Percentiles rank a stretch among this genome's conserved stretches.
Conservation (phyloP, 148 eudicot species). For the Chenopodium formosanum region DNA sequence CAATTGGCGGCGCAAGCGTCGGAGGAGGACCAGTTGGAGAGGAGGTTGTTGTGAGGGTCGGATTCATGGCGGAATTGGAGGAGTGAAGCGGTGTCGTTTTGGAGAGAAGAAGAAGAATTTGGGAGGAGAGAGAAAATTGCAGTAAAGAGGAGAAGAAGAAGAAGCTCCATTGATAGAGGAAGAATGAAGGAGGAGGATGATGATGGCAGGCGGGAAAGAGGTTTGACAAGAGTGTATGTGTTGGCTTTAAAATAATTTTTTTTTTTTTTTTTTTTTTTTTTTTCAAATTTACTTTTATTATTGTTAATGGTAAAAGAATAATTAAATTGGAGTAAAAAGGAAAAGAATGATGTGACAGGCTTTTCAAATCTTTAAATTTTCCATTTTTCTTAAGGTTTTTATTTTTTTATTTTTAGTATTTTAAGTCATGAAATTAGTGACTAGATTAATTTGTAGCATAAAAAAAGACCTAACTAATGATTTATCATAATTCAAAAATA, state of each 20-base stretch:
- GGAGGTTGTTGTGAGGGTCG: constrained; percentile 74
- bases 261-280: background rate
- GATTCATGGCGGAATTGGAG: constrained; percentile 62
- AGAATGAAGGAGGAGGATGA: constrained; percentile 25
- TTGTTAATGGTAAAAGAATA: background rate
- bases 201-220: constrained; percentile 16
- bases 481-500: too few species aligned
- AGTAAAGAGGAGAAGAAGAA: constrained; percentile 11
- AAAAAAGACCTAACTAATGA: too few species aligned
- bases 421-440: background rate
- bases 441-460: too few species aligned
- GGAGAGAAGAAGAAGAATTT: constrained; percentile 24
- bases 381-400: background rate
- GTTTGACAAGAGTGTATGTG: constrained; percentile 1
- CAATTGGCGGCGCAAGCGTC: constrained; percentile 62
- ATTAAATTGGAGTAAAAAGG: background rate
- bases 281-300: background rate
- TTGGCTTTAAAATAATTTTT: background rate
- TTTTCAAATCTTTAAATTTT: background rate
- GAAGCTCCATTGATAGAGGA: constrained; percentile 40
- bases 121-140: constrained; percentile 24
- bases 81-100: constrained; percentile 71
- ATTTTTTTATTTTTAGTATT: background rate
- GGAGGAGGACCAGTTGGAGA: constrained; percentile 70
- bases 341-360: constrained; percentile 1